Evolutionary conservation across 2,329 filamentous ascomycete species (phyloP), one percentile per base, ranked within the genome.

Genomic region (Ophiostoma himal-ulmi): DNA sequence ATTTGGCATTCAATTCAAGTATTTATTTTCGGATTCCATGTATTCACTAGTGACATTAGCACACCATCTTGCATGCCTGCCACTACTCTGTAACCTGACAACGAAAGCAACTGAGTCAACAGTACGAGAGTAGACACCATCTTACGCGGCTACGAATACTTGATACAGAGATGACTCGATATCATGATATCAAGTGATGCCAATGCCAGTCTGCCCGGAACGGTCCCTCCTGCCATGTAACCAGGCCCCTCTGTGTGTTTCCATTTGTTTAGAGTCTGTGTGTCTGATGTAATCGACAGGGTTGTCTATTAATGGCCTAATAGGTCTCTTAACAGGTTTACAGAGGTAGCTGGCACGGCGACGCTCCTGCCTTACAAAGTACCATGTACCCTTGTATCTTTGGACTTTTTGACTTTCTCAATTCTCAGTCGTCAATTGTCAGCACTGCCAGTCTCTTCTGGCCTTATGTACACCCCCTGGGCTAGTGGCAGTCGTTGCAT

Each of bases 241-340:
- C 52, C n/a, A 26, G 52, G 8, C 52, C 48, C 22, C 52, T 57
- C n/a, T 57, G n/a, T 30, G n/a, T 57, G 52, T 57, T 57, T 57
- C 52, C 52, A 57, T 57, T 57, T 57, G 52, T 57, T 57, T 57
- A 57, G 52, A 57, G 52, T 57, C 52, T 57, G 52, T 57, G 52
- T 57, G 52, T 57, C 52, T 57, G 52, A 57, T 57, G 52, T 57
- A 57, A 57, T 57, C 22, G 52, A 57, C 52, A 57, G 52, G 52
- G 52, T 57, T 26, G 13, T n/a, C 44, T 3, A 5, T 4, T n/a
- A 14, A 11, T 10, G 13, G 44, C n/a, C n/a, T n/a, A 14, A 11
- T 10, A 2, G 44, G 13, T n/a, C 44, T 3, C 0, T 4, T n/a
- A 14, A 11, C 2, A 2, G 44, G 48, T 5, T 54, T 4, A 20